Conservation (phyloP, 2,329 filamentous ascomycete species). For the Rutstroemia sp. region DNA sequence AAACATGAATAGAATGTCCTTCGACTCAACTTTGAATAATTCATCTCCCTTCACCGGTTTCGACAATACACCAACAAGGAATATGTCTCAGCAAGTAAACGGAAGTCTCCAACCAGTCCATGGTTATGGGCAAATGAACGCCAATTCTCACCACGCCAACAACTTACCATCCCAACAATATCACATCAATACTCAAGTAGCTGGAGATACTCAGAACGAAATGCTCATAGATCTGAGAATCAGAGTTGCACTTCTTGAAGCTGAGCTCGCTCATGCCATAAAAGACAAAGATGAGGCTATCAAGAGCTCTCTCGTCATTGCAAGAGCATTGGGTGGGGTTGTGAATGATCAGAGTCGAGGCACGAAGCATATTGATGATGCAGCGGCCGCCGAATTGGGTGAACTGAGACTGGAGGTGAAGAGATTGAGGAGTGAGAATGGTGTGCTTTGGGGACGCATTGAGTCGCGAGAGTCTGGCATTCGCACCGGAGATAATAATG, state of each 20-base stretch:
- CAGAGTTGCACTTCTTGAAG: constrained; percentile 20
- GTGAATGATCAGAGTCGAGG: background rate
- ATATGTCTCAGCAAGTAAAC: background rate
- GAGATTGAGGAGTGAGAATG: constrained; percentile 16
- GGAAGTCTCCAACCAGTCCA: background rate
- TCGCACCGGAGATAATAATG: background rate
- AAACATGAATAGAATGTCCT: background rate
- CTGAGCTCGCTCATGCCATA: constrained; percentile 15
- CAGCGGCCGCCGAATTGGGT: constrained; percentile 2
- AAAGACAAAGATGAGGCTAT: constrained; percentile 15
- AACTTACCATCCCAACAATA: constrained; percentile 68
- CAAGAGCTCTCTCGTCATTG: constrained; percentile 13
- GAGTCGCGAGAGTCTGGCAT: background rate
- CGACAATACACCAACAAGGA: background rate
- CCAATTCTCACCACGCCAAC: constrained; percentile 56
- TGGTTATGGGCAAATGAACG: no score
- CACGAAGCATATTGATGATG: background rate
- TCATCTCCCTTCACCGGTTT: background rate
- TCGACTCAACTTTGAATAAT: background rate
- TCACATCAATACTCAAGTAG: constrained; percentile 46
- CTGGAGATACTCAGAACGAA: background rate
- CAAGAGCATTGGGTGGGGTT: constrained; percentile 1
- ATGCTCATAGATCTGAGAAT: constrained; percentile 12
- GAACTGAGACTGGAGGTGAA: constrained; percentile 17
- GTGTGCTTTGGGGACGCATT: constrained; percentile 5